phyloP scores from a whole-genome alignment of 441 rosid species.

The Metrosideros polymorpha region DNA sequence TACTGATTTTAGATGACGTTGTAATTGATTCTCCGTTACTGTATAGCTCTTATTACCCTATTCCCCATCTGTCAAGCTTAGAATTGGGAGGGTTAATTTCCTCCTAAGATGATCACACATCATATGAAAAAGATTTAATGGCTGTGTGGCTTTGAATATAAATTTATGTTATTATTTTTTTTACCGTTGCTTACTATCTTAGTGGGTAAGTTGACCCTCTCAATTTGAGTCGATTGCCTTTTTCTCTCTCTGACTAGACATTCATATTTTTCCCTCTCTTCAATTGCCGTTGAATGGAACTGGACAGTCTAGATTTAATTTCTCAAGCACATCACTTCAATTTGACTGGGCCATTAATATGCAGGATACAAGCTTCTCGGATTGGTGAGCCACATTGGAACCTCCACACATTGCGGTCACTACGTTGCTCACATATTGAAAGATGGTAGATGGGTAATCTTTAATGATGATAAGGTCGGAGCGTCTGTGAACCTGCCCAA shows the following conservation, averaged over 20 bases:
- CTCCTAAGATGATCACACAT: neutral
- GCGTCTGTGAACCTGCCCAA: slow-evolving; percentile 77
- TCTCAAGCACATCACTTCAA: neutral
- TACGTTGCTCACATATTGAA: slow-evolving; percentile 87
- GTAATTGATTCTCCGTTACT: neutral
- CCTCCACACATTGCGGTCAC: slow-evolving; percentile 91
- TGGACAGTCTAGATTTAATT: neutral
- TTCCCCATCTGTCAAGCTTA: neutral
- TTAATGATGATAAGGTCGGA: slow-evolving; percentile 90
- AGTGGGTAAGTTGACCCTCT: neutral
- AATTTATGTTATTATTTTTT: neutral
- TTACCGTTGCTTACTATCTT: neutral
- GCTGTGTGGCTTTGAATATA: neutral
- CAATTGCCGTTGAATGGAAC: neutral
- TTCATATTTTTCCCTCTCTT: neutral
- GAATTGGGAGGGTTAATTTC: neutral
- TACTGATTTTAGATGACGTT: neutral
- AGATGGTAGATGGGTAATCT: slow-evolving; percentile 87
- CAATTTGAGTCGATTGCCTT: neutral
- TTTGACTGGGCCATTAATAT: neutral
- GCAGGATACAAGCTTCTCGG: slow-evolving; percentile 89
- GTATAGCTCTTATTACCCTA: neutral
- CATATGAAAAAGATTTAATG: neutral
- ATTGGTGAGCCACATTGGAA: slow-evolving; percentile 91
- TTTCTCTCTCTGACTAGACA: neutral